Evolutionary conservation across 2,329 filamentous ascomycete species (phyloP).

Genomic region (Cytospora piceicola): DNA sequence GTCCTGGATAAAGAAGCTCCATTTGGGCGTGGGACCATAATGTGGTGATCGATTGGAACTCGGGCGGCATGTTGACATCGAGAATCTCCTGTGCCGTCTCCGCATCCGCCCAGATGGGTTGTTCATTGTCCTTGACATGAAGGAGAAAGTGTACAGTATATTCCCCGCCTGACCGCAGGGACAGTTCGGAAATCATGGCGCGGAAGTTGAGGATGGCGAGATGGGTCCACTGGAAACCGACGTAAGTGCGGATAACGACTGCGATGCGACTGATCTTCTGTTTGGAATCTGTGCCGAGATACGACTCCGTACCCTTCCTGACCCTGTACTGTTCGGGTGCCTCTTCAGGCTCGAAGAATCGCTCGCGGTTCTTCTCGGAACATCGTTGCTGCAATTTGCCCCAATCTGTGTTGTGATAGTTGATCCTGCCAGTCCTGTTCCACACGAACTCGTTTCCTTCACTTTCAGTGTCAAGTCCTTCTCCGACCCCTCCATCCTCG

Average conservation of each 20-base stretch:
- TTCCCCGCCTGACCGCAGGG: constrained; percentile 77
- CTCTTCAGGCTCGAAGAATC: constrained; percentile 56
- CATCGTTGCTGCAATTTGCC: constrained; percentile 57
- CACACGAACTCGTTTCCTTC: constrained; percentile 67
- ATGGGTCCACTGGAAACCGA: constrained; percentile 76
- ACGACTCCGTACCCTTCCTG: constrained; percentile 16
- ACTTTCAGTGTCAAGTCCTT: constrained; percentile 73
- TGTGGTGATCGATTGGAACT: constrained; percentile 80
- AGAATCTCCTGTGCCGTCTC: constrained; percentile 73
- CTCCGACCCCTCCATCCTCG: constrained; percentile 70
- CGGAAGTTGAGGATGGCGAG: constrained; percentile 81
- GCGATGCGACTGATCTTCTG: constrained; percentile 66
- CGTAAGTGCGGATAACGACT: constrained; percentile 79
- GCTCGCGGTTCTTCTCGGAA: constrained; percentile 62
- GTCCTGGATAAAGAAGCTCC: constrained; percentile 72
- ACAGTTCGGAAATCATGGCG: constrained; percentile 78
- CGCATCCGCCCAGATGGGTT: constrained; percentile 81
- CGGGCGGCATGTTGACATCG: constrained; percentile 66
- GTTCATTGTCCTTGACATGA: constrained; percentile 78
- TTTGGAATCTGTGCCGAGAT: constrained; percentile 22
- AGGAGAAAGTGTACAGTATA: constrained; percentile 83
- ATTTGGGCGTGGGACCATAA: constrained; percentile 88
- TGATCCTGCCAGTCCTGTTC: constrained; percentile 57
- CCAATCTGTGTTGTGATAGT: constrained; percentile 62
- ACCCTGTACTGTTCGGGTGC: constrained; percentile 30